Evolutionary conservation across 2,329 filamentous ascomycete species (phyloP).

Genomic region (Davidsoniella eucalypti): DNA sequence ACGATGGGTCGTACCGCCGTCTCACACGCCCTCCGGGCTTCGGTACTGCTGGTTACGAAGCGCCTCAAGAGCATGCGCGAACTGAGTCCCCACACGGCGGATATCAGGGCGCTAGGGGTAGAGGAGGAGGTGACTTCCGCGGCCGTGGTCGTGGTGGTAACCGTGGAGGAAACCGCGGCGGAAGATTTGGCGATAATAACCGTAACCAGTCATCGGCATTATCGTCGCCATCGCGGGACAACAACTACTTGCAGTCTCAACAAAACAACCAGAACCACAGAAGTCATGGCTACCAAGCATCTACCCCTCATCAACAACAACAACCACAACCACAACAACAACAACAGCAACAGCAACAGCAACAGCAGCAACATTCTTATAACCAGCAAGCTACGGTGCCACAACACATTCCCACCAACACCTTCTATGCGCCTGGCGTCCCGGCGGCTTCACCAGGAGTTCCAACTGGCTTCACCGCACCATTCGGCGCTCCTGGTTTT

Average conservation of each 20-base stretch:
- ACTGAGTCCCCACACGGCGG: neutral
- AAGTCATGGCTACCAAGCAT: neutral
- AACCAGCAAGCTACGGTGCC: neutral
- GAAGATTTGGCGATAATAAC: conserved; percentile 19
- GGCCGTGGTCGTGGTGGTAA: conserved; percentile 24
- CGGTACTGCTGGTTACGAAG: conserved; percentile 24
- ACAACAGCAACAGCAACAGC: neutral
- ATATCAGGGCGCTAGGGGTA: conserved; percentile 24
- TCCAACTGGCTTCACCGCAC: neutral
- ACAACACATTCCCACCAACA: neutral
- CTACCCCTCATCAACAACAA: neutral
- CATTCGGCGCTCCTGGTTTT: neutral
- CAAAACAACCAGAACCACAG: neutral
- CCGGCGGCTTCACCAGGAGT: neutral
- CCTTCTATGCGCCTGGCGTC: neutral
- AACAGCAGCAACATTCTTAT: neutral
- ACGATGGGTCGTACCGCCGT: conserved; percentile 57
- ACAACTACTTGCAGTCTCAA: neutral
- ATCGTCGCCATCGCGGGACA: neutral
- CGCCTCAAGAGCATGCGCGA: neutral
- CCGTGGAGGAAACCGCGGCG: conserved; percentile 9
- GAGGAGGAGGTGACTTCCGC: conserved; percentile 23
- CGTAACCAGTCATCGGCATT: conserved; percentile 8
- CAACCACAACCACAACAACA: neutral
- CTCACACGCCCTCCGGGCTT: conserved; percentile 52